Percentiles rank a stretch among this genome's conserved stretches.
Conservation (phyloP, 306 rosid genomes). For the Comarum palustre region DNA sequence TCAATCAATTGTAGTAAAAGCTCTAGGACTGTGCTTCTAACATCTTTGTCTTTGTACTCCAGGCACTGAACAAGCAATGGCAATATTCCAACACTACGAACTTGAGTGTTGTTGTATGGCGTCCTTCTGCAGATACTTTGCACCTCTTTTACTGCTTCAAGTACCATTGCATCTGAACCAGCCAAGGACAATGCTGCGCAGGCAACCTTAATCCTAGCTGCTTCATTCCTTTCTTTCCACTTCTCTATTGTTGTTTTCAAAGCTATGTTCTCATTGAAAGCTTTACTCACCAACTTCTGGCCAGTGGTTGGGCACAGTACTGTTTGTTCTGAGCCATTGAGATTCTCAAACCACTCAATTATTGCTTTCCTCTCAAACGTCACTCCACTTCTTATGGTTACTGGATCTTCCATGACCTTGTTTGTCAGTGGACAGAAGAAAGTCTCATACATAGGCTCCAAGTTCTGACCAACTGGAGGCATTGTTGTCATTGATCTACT, state of each 20-base stretch:
- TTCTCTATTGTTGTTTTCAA: slow-evolving; percentile 38
- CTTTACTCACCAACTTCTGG: slow-evolving; percentile 31
- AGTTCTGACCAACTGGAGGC: slow-evolving; percentile 21
- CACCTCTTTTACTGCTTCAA: slow-evolving; percentile 42
- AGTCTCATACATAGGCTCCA: slow-evolving; percentile 42
- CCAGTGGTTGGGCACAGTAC: slow-evolving; percentile 36
- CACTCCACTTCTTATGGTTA: slow-evolving; percentile 40
- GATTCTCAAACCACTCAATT: slow-evolving; percentile 35
- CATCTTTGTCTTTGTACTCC: slow-evolving; percentile 33
- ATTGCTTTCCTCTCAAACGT: slow-evolving; percentile 46
- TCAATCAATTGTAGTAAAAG: slow-evolving; percentile 31
- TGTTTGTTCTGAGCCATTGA: slow-evolving; percentile 17
- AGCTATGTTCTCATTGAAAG: slow-evolving; percentile 34
- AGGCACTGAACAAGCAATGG: slow-evolving; percentile 32
- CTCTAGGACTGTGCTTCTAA: slow-evolving; percentile 32
- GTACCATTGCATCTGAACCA: slow-evolving; percentile 47
- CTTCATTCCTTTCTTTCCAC: slow-evolving; percentile 51
- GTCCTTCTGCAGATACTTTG: slow-evolving; percentile 31
- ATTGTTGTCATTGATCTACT: slow-evolving; percentile 8
- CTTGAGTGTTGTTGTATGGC: slow-evolving; percentile 22
- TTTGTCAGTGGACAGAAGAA: slow-evolving; percentile 52
- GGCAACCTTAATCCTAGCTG: slow-evolving; percentile 36
- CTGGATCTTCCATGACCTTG: slow-evolving; percentile 48
- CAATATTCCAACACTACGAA: slow-evolving; percentile 32
- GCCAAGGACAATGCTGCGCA: slow-evolving; percentile 39